Evolutionary conservation across 129 eudicot genomes (phyloP), one percentile per base, ranked within the genome.

Genomic region (Sambucus nigra): DNA sequence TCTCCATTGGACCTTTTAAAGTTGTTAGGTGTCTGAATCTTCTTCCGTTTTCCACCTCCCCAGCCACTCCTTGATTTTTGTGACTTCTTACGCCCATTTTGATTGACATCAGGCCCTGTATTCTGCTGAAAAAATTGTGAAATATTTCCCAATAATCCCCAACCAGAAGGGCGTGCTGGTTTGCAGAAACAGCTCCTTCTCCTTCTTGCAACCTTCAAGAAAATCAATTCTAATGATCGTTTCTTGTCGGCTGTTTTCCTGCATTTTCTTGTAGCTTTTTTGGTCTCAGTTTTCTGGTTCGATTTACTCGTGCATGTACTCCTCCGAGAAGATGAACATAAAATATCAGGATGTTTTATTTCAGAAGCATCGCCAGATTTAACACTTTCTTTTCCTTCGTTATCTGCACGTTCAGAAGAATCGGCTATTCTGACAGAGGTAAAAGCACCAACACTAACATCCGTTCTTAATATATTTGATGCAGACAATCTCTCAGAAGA

Each of bases 111-210:
- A 28, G 26, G 15, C 25, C 27, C 68, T 59, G 59, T 39, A 57
- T 52, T 59, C 22, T 29, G 51, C 42, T 68, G 68, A 59, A 73
- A 71, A 47, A 51, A 61, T 59, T 79, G 72, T 20, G 61, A 66
- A 19, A 83, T 62, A 67, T 62, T 72, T 18, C 61, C 75, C 35
- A 56, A 42, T 24, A 57, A 21, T 65, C 92, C 95, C 97, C 97
- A 88, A 55, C 51, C 53, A 46, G 81, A 84, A 47, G 74, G 68
- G 39, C 88, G 84, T 64, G 76, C 54, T 59, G 49, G 68, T 38
- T 55, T 73, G 61, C 44, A 25, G 48, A 61, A 51, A 42, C 55
- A 70, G 67, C 95, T 88, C 67, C 97, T 70, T 41, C 69, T 76
- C 44, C 71, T 67, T 61, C 83, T 88, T 67, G 49, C 59, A 47